These are phyloP conservation scores for Neurospora sp. DNA, from an alignment of 495 filamentous ascomycete genomes.

Conservation along the genomic window DNA sequence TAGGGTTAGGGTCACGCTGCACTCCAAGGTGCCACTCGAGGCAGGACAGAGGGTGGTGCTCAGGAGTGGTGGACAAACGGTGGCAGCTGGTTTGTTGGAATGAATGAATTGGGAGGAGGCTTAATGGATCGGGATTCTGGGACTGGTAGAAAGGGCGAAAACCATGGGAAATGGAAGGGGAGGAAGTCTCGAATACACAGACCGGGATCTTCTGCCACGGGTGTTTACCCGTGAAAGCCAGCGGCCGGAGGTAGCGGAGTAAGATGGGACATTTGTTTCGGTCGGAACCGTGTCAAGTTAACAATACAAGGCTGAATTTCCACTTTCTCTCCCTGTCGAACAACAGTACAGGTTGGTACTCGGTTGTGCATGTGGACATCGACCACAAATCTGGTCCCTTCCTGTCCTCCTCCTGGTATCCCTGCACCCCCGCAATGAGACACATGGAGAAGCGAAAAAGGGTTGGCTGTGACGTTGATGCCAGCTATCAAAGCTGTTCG, in stretches of 20 bases:
- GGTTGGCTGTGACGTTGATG: neutral
- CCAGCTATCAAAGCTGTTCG: neutral
- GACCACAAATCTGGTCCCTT: neutral
- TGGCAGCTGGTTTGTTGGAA: constrained; percentile 80
- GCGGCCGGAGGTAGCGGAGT: neutral
- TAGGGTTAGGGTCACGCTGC: constrained; percentile 59
- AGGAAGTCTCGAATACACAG: neutral
- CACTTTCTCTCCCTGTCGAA: neutral
- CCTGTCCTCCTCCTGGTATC: neutral
- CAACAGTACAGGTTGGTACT: neutral
- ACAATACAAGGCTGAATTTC: neutral
- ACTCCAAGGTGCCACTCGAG: constrained; percentile 68
- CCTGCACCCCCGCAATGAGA: neutral
- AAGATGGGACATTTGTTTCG: neutral
- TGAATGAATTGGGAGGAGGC: constrained; percentile 13
- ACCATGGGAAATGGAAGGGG: neutral
- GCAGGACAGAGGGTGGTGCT: constrained; percentile 69
- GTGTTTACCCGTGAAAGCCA: neutral
- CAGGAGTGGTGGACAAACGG: constrained; percentile 64
- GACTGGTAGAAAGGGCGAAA: neutral
- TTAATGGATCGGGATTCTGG: neutral
- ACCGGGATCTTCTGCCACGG: neutral
- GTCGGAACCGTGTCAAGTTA: neutral
- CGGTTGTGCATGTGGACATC: neutral
- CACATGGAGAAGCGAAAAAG: neutral